Evolutionary conservation across 2,329 filamentous ascomycete species (phyloP), one percentile per base, ranked within the genome.

Genomic region (Nothophoma quercina): DNA sequence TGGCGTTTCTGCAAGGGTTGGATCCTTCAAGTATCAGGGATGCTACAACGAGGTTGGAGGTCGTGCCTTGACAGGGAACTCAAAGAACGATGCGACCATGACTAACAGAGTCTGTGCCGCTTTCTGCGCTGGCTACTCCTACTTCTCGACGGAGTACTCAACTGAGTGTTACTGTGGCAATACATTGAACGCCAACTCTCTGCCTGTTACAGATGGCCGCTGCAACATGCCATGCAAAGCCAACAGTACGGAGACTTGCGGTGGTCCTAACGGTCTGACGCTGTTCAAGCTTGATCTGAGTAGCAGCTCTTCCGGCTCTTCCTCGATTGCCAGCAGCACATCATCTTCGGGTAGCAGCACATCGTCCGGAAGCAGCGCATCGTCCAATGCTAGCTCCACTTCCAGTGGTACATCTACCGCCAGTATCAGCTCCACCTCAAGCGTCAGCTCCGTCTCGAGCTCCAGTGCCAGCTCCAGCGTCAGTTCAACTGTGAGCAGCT

Each of bases 171-270:
- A 55, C 36, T 64, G 60, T 28, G 59, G 58, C 35, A 62, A 58
- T 18, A 3, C 19, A 1, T 15, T 50, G 26, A 40, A 34, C 10
- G 38, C 42, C 5, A 47, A 44, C 10, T 69, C 69, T 1, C 40
- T 40, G n/a, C 51, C 44, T 4, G 57, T 51, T 13, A 41, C 50
- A 1, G 56, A 57, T 19, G 63, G 68, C 3, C 76, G 79, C 39
- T 68, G 65, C 54, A 55, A 47, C 15, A 62, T 54, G 32, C 43
- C 28, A 12, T 57, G 49, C 25, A 44, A 35, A n/a, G 54, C 39
- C 15, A 44, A 49, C 25, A 21, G 30, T 16, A 52, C 30, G 30
- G 56, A 67, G 25, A 44, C 47, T 8, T 62, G 58, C 19, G 58
- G 58, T 46, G 58, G 58, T 4, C 15, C 52, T 4, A 55, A 59